These are phyloP conservation scores for Davidsoniella eucalypti DNA, from an alignment of 2,329 filamentous ascomycete species.

Conservation along the genomic window DNA sequence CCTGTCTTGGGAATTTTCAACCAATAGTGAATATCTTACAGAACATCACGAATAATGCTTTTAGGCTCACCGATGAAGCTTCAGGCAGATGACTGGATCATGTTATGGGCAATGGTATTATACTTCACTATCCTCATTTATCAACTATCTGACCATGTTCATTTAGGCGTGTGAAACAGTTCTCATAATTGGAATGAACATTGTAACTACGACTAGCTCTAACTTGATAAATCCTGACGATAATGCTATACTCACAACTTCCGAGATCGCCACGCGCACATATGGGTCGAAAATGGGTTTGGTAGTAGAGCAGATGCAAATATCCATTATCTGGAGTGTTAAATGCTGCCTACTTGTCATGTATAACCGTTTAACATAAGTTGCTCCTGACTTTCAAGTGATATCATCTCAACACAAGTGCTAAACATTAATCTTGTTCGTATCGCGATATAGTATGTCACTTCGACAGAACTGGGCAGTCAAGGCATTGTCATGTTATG, in stretches of 20 bases:
- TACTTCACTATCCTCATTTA: constrained; percentile 1
- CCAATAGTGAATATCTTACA: constrained; percentile 11
- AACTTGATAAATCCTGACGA: constrained; percentile 40
- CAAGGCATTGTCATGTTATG: constrained; percentile 31
- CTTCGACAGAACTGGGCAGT: constrained; percentile 30
- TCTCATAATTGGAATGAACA: constrained; percentile 37
- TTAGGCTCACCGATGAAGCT: constrained; percentile 31
- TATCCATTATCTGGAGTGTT: constrained; percentile 38
- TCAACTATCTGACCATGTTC: constrained; percentile 3
- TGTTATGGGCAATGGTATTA: constrained; percentile 34
- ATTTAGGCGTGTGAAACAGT: constrained; percentile 33
- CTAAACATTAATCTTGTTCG: background rate
- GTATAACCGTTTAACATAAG: constrained; percentile 37
- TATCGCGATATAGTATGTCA: constrained; percentile 22
- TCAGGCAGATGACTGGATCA: constrained; percentile 38
- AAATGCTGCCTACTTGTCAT: constrained; percentile 40
- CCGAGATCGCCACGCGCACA: constrained; percentile 25
- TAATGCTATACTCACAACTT: constrained; percentile 26
- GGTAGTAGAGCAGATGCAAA: constrained; percentile 44
- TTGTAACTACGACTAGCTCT: constrained; percentile 36
- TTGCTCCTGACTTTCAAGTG: constrained; percentile 4
- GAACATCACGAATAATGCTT: constrained; percentile 24
- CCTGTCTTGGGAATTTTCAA: background rate
- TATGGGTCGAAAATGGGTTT: constrained; percentile 45
- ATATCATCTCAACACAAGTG: too few relatives aligned